These are phyloP conservation scores for Aureobasidium sp. DNA, from an alignment of 2,329 filamentous ascomycete genomes.

Conservation along the genomic window DNA sequence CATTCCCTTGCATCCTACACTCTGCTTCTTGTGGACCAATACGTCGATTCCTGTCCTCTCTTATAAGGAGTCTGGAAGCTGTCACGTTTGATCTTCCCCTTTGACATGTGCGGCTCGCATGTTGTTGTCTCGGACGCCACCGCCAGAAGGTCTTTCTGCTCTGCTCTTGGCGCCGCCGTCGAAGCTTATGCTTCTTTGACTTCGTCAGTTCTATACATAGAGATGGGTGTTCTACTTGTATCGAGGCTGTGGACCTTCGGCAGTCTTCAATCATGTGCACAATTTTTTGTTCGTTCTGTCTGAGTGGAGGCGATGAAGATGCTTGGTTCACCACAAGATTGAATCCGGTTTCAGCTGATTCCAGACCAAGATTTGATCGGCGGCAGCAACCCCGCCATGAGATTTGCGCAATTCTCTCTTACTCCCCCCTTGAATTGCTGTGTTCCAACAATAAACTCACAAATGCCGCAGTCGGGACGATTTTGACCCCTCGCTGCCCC, in stretches of 20 bases:
- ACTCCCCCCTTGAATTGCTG: background rate
- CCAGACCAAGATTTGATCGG: background rate
- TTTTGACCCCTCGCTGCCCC: no score
- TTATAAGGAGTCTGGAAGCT: background rate
- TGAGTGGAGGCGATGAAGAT: background rate
- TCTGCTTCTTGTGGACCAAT: background rate
- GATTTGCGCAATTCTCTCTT: background rate
- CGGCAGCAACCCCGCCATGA: background rate
- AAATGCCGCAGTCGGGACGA: no score
- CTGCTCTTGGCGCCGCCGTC: background rate
- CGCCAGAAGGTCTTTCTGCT: background rate
- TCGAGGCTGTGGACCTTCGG: background rate
- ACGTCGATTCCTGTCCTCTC: background rate
- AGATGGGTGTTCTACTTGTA: background rate
- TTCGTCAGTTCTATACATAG: background rate
- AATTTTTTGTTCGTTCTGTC: background rate
- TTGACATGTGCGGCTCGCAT: conserved; percentile 4
- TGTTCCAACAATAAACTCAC: background rate
- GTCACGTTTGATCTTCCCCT: background rate
- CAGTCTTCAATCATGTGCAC: background rate
- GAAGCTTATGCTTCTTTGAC: background rate
- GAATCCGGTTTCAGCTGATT: no score
- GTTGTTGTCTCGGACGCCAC: background rate
- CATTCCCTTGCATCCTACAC: background rate
- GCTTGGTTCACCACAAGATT: background rate